A percentile compares a stretch with the other conserved stretches of the same genome.
Conservation (phyloP, 2,329 filamentous ascomycete genomes). For the Cercospora sp. region DNA sequence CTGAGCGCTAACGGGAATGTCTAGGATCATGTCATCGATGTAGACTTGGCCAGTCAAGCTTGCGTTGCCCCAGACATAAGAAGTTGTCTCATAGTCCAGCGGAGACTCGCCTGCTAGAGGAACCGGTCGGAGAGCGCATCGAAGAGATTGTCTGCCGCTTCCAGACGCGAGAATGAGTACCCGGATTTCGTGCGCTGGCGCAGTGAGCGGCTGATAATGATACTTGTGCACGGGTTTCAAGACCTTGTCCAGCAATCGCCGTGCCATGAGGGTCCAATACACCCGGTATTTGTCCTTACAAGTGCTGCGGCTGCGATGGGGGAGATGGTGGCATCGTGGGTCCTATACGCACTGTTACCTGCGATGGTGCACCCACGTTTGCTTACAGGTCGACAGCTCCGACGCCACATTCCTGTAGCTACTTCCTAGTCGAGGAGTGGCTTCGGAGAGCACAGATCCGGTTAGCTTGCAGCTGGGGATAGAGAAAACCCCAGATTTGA, state of each 20-base stretch:
- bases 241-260: not conserved
- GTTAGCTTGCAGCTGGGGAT: not conserved
- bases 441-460: not conserved
- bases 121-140: not conserved
- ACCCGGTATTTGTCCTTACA: not conserved
- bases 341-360: not conserved
- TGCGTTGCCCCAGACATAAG: constrained; percentile 19
- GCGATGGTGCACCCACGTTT: not conserved
- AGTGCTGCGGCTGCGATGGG: not conserved
- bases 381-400: not conserved
- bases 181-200: not conserved
- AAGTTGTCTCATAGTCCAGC: constrained; percentile 19
- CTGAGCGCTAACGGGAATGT: constrained; percentile 2
- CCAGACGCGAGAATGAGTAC: not conserved
- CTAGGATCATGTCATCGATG: constrained; percentile 1
- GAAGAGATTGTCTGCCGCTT: not conserved
- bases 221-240: not conserved
- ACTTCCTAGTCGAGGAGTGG: not conserved
- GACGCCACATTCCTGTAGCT: not conserved
- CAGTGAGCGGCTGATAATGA: not conserved
- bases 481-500: not conserved
- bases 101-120: not conserved
- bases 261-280: not conserved
- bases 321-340: not conserved
- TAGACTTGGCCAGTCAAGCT: not conserved